phyloP scores from a whole-genome alignment of 495 filamentous ascomycete genomes.

The Penicillium manginii region DNA sequence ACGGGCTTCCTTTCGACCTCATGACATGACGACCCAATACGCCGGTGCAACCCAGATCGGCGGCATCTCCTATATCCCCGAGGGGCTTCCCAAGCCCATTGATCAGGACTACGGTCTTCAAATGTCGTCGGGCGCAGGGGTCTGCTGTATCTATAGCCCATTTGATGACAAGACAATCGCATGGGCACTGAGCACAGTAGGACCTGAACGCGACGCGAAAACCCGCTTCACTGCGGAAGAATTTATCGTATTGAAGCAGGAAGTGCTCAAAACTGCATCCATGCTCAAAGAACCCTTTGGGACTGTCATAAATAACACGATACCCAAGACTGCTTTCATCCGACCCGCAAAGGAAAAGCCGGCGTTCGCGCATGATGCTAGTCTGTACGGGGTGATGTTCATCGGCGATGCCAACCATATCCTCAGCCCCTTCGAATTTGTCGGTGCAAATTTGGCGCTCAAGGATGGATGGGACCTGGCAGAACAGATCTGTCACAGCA shows the following conservation, averaged over 20 bases:
- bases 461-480: slow-evolving; percentile 18
- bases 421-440: slow-evolving; percentile 12
- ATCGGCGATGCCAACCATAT: slow-evolving; percentile 20
- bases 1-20: slow-evolving; percentile 10
- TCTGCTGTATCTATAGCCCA: slow-evolving; percentile 16
- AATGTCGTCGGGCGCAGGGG: slow-evolving; percentile 19
- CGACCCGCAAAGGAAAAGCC: slow-evolving; percentile 16
- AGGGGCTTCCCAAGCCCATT: slow-evolving; percentile 8
- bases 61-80: slow-evolving; percentile 10
- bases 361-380: slow-evolving; percentile 10
- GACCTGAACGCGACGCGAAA: slow-evolving; percentile 9
- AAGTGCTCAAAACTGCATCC: slow-evolving; percentile 7
- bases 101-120: slow-evolving; percentile 8
- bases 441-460: slow-evolving; percentile 15
- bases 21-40: slow-evolving; percentile 13
- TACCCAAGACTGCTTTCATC: slow-evolving; percentile 9
- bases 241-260: slow-evolving; percentile 5
- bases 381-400: slow-evolving; percentile 10
- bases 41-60: slow-evolving; percentile 17
- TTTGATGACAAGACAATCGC: slow-evolving; percentile 7
- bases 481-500: slow-evolving; percentile 15
- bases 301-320: slow-evolving; percentile 11
- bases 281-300: slow-evolving; percentile 21
- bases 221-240: not conserved
- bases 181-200: slow-evolving; percentile 13